Conservation (phyloP, 768 basidiomycete species). For the Trametes cubensis region DNA sequence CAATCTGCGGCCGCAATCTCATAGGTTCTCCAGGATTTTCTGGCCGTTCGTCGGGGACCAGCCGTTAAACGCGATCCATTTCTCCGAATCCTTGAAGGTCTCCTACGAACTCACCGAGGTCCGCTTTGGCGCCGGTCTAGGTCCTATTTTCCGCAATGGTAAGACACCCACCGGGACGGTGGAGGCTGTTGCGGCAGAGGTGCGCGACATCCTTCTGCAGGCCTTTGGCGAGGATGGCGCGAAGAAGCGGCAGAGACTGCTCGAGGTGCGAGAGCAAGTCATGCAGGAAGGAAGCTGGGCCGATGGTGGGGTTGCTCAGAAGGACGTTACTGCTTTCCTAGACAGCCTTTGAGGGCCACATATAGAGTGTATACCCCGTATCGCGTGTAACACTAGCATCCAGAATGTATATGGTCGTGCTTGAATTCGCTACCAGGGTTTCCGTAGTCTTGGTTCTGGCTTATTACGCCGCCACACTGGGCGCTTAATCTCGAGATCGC, state of each 20-base stretch:
- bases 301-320: background rate
- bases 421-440: background rate
- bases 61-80: conserved; percentile 13
- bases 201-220: conserved; percentile 12
- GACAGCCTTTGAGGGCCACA: background rate
- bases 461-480: background rate
- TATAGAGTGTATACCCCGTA: background rate
- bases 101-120: conserved; percentile 12
- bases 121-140: conserved; percentile 18
- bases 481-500: background rate
- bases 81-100: background rate
- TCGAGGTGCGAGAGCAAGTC: background rate
- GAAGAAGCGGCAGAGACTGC: conserved; percentile 16
- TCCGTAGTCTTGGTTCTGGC: background rate
- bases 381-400: background rate
- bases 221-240: conserved; percentile 26
- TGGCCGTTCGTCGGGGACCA: conserved; percentile 16
- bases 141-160: conserved; percentile 22
- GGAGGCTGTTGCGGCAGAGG: conserved; percentile 23
- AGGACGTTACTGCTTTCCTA: background rate
- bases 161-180: conserved; percentile 19
- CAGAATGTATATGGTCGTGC: background rate
- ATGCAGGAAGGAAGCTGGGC: conserved; percentile 2
- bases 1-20: background rate
- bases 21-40: background rate